These are phyloP conservation scores for Gracilariopsis chorda DNA, from an alignment of 23 red algal genomes.

Conservation along the genomic window DNA sequence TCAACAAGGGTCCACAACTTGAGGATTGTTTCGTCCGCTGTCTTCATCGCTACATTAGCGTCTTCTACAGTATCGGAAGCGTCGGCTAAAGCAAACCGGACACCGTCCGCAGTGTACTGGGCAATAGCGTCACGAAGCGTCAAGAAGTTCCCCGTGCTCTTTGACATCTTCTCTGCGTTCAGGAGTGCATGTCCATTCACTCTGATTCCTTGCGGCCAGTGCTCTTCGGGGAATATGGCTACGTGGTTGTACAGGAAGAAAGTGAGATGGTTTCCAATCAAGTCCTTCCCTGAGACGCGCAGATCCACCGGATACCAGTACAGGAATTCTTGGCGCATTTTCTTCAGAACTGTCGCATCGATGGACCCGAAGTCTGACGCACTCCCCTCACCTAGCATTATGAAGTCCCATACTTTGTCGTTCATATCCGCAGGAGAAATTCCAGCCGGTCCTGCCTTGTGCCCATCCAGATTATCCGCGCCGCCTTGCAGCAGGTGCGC, in stretches of 20 bases:
- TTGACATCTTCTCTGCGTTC: slow-evolving; percentile 99
- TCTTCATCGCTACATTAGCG: slow-evolving; percentile 93
- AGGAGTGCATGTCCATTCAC: slow-evolving; percentile 95
- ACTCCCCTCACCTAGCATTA: slow-evolving; percentile 80
- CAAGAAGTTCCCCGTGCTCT: slow-evolving; percentile 97
- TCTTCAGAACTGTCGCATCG: slow-evolving; percentile 19
- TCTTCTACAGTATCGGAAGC: slow-evolving; percentile 96
- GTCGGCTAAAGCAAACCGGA: slow-evolving; percentile 95
- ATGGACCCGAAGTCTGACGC: background rate
- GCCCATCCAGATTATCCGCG: slow-evolving; percentile 80
- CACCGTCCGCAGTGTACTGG: slow-evolving; percentile 89
- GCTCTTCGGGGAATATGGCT: slow-evolving; percentile 85
- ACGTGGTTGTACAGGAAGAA: slow-evolving; percentile 99
- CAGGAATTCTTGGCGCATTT: slow-evolving; percentile 79
- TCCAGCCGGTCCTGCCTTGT: slow-evolving; percentile 58
- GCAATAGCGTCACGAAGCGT: slow-evolving; percentile 89
- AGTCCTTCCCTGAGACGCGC: slow-evolving; percentile 96
- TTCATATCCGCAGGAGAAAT: slow-evolving; percentile 70
- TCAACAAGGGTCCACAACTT: slow-evolving; percentile 91
- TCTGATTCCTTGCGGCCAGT: slow-evolving; percentile 90
- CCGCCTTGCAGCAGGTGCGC: slow-evolving; percentile 93
- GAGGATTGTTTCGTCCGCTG: slow-evolving; percentile 94
- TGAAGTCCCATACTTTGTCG: slow-evolving; percentile 88
- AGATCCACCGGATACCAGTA: slow-evolving; percentile 99
- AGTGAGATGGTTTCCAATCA: slow-evolving; percentile 94